These are phyloP conservation scores for Xylaria hypoxylon DNA, from an alignment of 2,329 filamentous ascomycete genomes.

Conservation along the genomic window DNA sequence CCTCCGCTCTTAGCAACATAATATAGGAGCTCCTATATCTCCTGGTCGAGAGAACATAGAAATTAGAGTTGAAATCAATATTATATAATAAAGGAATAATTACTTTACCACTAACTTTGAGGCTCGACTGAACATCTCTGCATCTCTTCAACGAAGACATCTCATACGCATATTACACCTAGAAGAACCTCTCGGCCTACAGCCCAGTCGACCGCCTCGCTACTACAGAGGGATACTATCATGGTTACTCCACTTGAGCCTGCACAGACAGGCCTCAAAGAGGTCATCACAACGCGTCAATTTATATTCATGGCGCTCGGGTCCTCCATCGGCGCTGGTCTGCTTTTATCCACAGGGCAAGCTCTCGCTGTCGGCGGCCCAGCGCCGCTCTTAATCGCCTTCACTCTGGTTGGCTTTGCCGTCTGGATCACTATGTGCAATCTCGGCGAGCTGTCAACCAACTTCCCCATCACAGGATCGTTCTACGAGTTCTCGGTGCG, in stretches of 20 bases:
- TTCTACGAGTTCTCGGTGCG: slow-evolving; percentile 55
- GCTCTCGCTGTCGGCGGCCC: slow-evolving; percentile 51
- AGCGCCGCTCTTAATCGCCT: slow-evolving; percentile 50
- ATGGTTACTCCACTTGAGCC: neutral
- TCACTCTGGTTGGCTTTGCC: slow-evolving; percentile 49
- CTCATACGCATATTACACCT: neutral
- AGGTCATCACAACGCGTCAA: slow-evolving; percentile 51
- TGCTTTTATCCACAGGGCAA: slow-evolving; percentile 51
- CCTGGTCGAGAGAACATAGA: neutral
- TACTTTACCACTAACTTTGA: neutral
- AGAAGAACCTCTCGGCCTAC: neutral
- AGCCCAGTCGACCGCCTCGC: neutral
- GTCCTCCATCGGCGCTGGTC: slow-evolving; percentile 54
- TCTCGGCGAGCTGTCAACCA: slow-evolving; percentile 44
- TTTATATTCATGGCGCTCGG: slow-evolving; percentile 53
- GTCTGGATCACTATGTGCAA: slow-evolving; percentile 51
- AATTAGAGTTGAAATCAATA: neutral
- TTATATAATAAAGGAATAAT: neutral
- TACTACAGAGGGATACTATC: neutral
- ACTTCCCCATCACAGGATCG: slow-evolving; percentile 53
- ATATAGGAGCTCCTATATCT: neutral
- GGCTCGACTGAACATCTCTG: neutral
- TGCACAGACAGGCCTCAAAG: slow-evolving; percentile 32
- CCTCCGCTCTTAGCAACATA: too few species aligned
- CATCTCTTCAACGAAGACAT: neutral